These are phyloP conservation scores for Eucalyptus cladocalyx DNA, from an alignment of 345 rosid genomes.

Conservation along the genomic window DNA sequence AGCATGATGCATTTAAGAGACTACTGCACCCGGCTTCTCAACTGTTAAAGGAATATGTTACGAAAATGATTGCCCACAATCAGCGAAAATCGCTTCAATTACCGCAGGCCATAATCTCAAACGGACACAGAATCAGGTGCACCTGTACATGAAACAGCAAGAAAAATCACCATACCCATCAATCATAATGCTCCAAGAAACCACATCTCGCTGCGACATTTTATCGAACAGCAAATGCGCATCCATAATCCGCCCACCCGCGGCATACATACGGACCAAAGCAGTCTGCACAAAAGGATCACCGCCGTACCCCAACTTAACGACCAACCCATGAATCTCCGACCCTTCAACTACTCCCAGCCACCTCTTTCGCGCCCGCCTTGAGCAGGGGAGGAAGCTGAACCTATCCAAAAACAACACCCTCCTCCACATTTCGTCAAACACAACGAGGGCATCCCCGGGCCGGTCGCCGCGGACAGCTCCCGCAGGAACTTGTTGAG, in stretches of 20 bases:
- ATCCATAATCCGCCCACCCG: not conserved
- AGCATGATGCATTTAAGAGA: no score
- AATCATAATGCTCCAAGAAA: slow-evolving; percentile 25
- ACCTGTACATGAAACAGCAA: no score
- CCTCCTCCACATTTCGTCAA: slow-evolving; percentile 9
- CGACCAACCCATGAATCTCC: slow-evolving; percentile 17
- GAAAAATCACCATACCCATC: no score
- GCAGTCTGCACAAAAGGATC: slow-evolving; percentile 27
- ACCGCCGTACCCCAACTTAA: slow-evolving; percentile 10
- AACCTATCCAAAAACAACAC: slow-evolving; percentile 9
- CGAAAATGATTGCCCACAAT: no score
- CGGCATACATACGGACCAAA: slow-evolving; percentile 9
- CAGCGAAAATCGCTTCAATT: no score
- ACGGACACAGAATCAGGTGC: no score
- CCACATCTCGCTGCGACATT: slow-evolving; percentile 20
- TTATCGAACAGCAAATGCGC: slow-evolving; percentile 17
- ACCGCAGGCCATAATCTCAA: no score
- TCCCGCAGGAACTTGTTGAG: slow-evolving; percentile 33
- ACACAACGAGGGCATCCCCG: slow-evolving; percentile 7
- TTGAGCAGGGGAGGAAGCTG: slow-evolving; percentile 24
- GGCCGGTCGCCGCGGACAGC: slow-evolving; percentile 16
- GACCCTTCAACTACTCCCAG: slow-evolving; percentile 5
- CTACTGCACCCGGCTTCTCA: no score
- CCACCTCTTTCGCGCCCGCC: slow-evolving; percentile 10
- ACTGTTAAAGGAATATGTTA: no score